Evolutionary conservation across 2,329 filamentous ascomycete genomes (phyloP).

Genomic region (Waltergamsia citrina): DNA sequence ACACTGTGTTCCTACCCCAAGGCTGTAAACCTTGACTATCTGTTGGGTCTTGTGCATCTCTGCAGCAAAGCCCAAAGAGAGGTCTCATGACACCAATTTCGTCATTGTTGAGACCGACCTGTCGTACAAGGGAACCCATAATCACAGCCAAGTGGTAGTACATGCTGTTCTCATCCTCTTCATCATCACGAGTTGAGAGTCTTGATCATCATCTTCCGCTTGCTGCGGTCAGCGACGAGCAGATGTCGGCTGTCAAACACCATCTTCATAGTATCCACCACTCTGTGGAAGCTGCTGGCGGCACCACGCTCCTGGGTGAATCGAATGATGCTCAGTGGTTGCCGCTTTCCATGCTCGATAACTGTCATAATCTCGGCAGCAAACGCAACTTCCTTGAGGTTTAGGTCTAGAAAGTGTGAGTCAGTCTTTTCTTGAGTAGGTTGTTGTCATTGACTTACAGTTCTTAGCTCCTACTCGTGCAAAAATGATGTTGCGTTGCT

Average conservation of each 20-base stretch:
- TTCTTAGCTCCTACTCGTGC: constrained; percentile 69
- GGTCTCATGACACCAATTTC: too few species aligned
- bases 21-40: too few species aligned
- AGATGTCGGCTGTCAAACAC: constrained; percentile 57
- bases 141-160: too few species aligned
- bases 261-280: constrained; percentile 66
- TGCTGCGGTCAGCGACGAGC: constrained; percentile 58
- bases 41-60: too few species aligned
- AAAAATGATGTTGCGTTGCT: constrained; percentile 68
- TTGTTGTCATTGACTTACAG: constrained; percentile 47
- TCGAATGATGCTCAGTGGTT: constrained; percentile 68
- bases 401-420: constrained; percentile 59
- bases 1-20: too few species aligned
- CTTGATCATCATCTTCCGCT: constrained; percentile 65
- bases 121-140: too few species aligned
- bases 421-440: too few species aligned
- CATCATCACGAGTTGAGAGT: constrained; percentile 45
- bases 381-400: constrained; percentile 81
- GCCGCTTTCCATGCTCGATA: constrained; percentile 72
- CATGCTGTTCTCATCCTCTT: too few species aligned
- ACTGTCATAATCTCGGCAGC: constrained; percentile 82
- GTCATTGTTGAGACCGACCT: too few species aligned
- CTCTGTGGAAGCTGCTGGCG: constrained; percentile 77
- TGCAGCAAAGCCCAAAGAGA: too few species aligned
- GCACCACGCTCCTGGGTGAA: constrained; percentile 90